Evolutionary conservation across 331 rosid species (phyloP), one percentile per base, ranked within the genome.

Genomic region (Rhamnella rubrinervis): DNA sequence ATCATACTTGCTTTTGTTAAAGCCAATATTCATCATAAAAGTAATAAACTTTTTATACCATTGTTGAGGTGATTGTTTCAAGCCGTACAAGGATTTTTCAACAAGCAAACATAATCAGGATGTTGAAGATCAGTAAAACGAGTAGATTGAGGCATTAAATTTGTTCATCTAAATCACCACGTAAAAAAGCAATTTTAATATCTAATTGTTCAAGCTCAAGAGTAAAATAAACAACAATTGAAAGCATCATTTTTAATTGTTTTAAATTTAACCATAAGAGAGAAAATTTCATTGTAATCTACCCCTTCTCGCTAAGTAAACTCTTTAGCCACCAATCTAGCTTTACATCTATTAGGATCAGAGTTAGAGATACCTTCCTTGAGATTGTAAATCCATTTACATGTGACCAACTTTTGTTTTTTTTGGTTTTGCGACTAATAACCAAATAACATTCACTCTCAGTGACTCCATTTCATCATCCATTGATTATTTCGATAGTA

Each of bases 361-460:
- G 1, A 4, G 0, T 0, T 0, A 5, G 0, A 1, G 0, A 20
- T 20, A 0, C 59, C 23, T 4, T 55, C 23, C 10, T 55, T 55
- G 10, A 55, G 14, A 12, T 55, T 55, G 4, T 7, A 55, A 8
- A 58, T 8, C 63, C 18, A 58, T 6, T 12, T 58, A 16, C n/a
- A 58, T 2, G 8, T 17, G 1, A 58, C 9, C 3, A 28, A 0
- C 8, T 58, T 58, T 6, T 21, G n/a, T 0, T 15, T 9, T 4
- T 58, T 12, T 1, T 1, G 18, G 39, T 58, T 0, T 58, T 58
- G 1, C n/a, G 4, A 58, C 40, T 9, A 58, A 12, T 1, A 21
- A 1, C 40, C n/a, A 58, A 12, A 8, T 58, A 0, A 1, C 10
- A 21, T 23, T 25, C 0, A 1, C 0, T 11, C 5, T 23, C 13